Percentiles rank a stretch among this genome's conserved stretches.
phyloP scores from a whole-genome alignment of 164 flowering plant species.

The Annona squamosa region DNA sequence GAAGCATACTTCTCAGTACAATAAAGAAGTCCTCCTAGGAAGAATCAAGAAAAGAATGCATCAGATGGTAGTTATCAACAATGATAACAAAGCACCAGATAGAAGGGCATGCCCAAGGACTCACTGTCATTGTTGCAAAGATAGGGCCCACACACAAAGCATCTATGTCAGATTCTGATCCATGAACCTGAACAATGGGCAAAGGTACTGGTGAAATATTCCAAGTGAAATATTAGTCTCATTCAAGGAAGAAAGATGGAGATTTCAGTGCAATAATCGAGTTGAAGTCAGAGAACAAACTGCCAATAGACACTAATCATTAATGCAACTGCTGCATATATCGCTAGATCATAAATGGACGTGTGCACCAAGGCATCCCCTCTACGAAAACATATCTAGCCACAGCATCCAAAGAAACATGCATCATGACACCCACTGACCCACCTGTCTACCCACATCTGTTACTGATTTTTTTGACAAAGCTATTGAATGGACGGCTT shows the following conservation, averaged over 20 bases:
- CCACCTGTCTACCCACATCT: no score
- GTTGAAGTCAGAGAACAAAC: background rate
- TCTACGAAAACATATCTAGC: no score
- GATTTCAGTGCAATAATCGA: background rate
- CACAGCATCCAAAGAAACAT: no score
- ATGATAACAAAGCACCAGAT: background rate
- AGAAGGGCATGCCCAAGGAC: constrained; percentile 9
- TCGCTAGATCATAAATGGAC: background rate
- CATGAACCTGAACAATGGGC: constrained; percentile 39
- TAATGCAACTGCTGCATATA: background rate
- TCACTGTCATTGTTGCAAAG: constrained; percentile 45
- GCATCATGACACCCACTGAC: no score
- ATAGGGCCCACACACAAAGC: constrained; percentile 56
- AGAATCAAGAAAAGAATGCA: background rate
- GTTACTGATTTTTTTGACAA: no score
- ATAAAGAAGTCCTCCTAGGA: constrained; percentile 55
- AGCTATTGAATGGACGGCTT: no score
- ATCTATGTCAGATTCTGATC: constrained; percentile 53
- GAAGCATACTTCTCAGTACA: constrained; percentile 48
- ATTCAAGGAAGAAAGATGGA: background rate
- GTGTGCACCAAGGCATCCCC: no score
- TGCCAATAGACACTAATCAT: background rate
- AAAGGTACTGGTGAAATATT: background rate
- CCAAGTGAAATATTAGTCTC: background rate
- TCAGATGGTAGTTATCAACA: background rate